Base-by-base conservation (phyloP, 495 filamentous ascomycete genomes). In the Bombardia bombarda region DNA sequence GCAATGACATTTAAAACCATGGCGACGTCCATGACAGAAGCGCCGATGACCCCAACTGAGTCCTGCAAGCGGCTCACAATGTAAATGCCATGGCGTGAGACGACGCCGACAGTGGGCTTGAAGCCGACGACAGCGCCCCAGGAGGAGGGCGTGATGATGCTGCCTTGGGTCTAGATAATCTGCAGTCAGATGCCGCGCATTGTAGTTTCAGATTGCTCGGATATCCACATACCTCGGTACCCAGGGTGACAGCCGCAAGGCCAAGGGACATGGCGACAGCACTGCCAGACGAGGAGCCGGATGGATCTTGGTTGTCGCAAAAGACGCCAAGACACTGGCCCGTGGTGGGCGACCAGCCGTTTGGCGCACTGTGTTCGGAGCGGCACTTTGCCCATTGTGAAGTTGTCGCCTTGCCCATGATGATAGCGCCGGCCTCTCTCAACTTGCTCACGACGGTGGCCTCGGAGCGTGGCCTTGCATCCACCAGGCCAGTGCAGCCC, bases 351-450 rank as follows among this genome's bases (percentile, higher is more conserved):
- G 16, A 32, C 39, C 39, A 42, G 14, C 18, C 39, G 16, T 17
- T 28, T n/a, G n/a, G n/a, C n/a, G 28, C 39, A 18, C 7, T 13
- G 9, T 1, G 13, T 22, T 1, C 12, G 5, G 26, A 14, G 3
- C 39, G 25, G 28, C 32, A 42, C 12, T 20, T 42, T n/a, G 17
- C 39, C 39, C 28, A 42, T 17, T 42, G 26, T 3, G 39, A 42
- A 25, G 22, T 42, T 16, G 32, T 42, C 16, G 39, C 30, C 16
- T 32, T 42, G 26, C 39, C 30, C 3, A 42, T 25, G 6, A 42
- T 42, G 17, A 42, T 4, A 21, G 30, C 39, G 16, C 39, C 39
- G 12, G 26, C 39, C 16, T 42, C 18, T 25, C 38, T 24, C 1
- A 41, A 26, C 26, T 32, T 41, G 1, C 3, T 10, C 12, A 32